These are phyloP conservation scores for Scheffersomyces lignosus DNA, from an alignment of 805 yeast genomes.

Conservation along the genomic window DNA sequence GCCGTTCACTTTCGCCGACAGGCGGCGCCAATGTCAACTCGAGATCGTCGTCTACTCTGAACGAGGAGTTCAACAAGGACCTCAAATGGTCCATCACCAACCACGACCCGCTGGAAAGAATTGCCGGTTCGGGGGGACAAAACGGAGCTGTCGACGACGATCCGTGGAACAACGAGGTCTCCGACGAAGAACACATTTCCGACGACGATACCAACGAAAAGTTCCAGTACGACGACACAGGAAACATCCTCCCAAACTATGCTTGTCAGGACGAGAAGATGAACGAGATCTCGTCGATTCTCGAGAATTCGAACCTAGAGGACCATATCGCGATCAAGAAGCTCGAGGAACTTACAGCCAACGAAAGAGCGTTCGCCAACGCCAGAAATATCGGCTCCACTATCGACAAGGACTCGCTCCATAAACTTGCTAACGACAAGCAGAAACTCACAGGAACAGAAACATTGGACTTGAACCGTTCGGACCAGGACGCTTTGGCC, in stretches of 20 bases:
- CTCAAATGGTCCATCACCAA: constrained; percentile 65
- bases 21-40: constrained; percentile 21
- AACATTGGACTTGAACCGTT: constrained; percentile 39
- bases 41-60: constrained; percentile 36
- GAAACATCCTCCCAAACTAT: constrained; percentile 56
- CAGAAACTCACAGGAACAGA: constrained; percentile 43
- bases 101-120: constrained; percentile 72
- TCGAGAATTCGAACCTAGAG: constrained; percentile 39
- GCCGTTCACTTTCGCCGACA: constrained; percentile 38
- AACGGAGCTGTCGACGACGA: constrained; percentile 11
- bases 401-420: constrained; percentile 33
- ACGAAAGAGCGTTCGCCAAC: constrained; percentile 58
- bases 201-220: constrained; percentile 58
- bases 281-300: constrained; percentile 34
- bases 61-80: constrained; percentile 40
- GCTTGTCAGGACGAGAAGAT: constrained; percentile 46
- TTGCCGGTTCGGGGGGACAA: constrained; percentile 4
- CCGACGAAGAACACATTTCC: constrained; percentile 62
- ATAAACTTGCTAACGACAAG: constrained; percentile 34
- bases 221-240: constrained; percentile 62
- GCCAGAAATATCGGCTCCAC: constrained; percentile 46
- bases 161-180: constrained; percentile 35
- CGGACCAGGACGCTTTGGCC: constrained; percentile 49
- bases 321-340: constrained; percentile 50
- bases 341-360: constrained; percentile 57